phyloP scores from a whole-genome alignment of 2,329 filamentous ascomycete genomes.

The Neonectria neomacrospora region DNA sequence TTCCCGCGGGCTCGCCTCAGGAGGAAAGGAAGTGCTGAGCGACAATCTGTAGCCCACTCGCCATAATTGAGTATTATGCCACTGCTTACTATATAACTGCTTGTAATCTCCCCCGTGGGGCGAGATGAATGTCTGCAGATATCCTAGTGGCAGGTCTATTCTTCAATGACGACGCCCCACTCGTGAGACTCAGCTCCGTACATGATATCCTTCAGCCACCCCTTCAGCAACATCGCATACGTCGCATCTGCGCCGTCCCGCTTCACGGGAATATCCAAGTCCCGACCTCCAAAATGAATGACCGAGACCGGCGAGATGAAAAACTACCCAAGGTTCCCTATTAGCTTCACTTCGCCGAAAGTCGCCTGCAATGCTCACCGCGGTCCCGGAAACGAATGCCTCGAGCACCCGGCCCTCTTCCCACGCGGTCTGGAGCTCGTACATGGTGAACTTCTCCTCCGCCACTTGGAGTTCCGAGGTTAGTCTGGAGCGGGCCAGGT shows the following conservation, averaged over 20 bases:
- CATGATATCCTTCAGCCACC: constrained; percentile 29
- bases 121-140: too few relatives aligned
- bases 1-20: neutral
- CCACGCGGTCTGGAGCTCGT: constrained; percentile 66
- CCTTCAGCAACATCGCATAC: constrained; percentile 13
- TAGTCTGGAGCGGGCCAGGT: constrained; percentile 57
- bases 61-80: accelerated
- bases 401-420: constrained; percentile 70
- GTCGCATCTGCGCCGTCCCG: neutral
- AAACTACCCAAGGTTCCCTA: constrained; percentile 2
- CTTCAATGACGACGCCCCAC: constrained; percentile 19
- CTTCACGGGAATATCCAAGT: constrained; percentile 9
- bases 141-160: neutral
- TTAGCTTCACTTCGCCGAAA: neutral
- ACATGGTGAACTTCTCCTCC: constrained; percentile 69
- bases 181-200: constrained; percentile 24
- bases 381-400: constrained; percentile 74
- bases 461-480: neutral
- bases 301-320: constrained; percentile 25
- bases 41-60: too few relatives aligned
- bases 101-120: too few relatives aligned
- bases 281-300: constrained; percentile 19
- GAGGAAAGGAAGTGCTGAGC: too few relatives aligned
- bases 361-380: constrained; percentile 53
- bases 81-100: too few relatives aligned